These are phyloP conservation scores for Exserohilum rostratum DNA, from an alignment of 2,329 filamentous ascomycete genomes.

Conservation along the genomic window DNA sequence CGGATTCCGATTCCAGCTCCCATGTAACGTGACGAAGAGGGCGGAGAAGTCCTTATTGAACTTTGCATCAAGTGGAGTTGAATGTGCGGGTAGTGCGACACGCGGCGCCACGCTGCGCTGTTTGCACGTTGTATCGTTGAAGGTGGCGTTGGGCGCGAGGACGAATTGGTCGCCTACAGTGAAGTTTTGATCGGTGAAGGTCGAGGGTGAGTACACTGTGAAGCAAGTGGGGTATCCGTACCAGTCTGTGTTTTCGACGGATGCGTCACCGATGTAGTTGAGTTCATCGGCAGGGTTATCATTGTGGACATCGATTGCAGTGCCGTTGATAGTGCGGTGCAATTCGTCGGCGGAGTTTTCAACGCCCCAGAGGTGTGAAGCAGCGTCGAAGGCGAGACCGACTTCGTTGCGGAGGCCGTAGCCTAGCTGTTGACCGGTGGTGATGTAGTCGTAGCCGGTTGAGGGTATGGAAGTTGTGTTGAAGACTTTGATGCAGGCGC, in stretches of 20 bases:
- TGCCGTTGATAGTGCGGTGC: constrained; percentile 54
- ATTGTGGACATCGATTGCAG: constrained; percentile 64
- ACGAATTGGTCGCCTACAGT: constrained; percentile 38
- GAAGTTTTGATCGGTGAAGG: constrained; percentile 32
- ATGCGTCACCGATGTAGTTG: constrained; percentile 67
- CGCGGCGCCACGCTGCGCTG: constrained; percentile 21
- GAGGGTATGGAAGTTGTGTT: constrained; percentile 48
- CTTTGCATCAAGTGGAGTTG: constrained; percentile 34
- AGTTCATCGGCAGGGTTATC: constrained; percentile 76
- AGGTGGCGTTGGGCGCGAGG: constrained; percentile 37
- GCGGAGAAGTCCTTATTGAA: constrained; percentile 33
- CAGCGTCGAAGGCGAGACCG: constrained; percentile 57
- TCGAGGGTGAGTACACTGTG: constrained; percentile 59
- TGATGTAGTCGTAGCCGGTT: constrained; percentile 53
- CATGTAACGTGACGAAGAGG: constrained; percentile 39
- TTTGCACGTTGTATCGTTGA: constrained; percentile 33
- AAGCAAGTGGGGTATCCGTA: constrained; percentile 75
- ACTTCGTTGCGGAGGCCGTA: constrained; percentile 76
- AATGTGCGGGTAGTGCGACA: constrained; percentile 33
- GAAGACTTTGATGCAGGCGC: constrained; percentile 68
- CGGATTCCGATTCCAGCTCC: constrained; percentile 34
- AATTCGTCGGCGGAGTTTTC: constrained; percentile 73
- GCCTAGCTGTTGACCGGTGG: constrained; percentile 57
- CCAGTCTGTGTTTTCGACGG: constrained; percentile 55
- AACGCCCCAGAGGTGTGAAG: constrained; percentile 54